Conservation (phyloP, 139 green algal genomes). For the Desmodesmus armatus region DNA sequence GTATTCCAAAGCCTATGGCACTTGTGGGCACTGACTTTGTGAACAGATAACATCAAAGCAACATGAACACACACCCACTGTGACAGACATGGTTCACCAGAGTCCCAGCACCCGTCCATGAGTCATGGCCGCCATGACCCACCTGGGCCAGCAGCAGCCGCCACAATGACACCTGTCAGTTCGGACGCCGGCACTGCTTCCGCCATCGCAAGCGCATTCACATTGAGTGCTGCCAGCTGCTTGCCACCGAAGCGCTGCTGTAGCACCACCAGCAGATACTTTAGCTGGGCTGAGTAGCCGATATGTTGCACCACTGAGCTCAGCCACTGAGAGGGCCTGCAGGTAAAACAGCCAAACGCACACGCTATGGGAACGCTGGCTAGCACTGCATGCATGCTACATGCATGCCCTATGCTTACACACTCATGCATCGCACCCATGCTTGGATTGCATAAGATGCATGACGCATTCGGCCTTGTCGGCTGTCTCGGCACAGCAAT, state of each 20-base stretch:
- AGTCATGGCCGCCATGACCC: too few species aligned
- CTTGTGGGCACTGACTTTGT: not conserved
- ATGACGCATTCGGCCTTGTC: too few species aligned
- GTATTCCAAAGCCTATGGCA: not conserved
- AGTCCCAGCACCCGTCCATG: too few species aligned
- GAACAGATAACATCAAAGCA: not conserved
- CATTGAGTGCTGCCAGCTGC: constrained; percentile 57
- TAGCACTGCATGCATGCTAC: too few species aligned
- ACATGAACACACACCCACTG: too few species aligned
- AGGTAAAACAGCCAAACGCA: too few species aligned
- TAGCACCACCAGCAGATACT: constrained; percentile 61
- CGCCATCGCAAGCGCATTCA: constrained; percentile 47
- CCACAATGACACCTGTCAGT: constrained; percentile 60
- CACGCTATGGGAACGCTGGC: too few species aligned
- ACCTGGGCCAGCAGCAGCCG: constrained; percentile 21
- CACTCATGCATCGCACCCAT: too few species aligned
- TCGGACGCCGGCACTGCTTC: not conserved
- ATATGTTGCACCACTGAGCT: not conserved
- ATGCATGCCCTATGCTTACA: too few species aligned
- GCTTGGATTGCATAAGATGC: too few species aligned
- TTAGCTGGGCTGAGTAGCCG: constrained; percentile 39
- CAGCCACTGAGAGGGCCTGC: not conserved
- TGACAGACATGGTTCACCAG: too few species aligned
- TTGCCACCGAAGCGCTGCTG: not conserved
- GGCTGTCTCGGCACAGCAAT: too few species aligned